These are phyloP conservation scores for Sporothrix curviconia DNA, from an alignment of 2,329 filamentous ascomycete species.

Conservation along the genomic window DNA sequence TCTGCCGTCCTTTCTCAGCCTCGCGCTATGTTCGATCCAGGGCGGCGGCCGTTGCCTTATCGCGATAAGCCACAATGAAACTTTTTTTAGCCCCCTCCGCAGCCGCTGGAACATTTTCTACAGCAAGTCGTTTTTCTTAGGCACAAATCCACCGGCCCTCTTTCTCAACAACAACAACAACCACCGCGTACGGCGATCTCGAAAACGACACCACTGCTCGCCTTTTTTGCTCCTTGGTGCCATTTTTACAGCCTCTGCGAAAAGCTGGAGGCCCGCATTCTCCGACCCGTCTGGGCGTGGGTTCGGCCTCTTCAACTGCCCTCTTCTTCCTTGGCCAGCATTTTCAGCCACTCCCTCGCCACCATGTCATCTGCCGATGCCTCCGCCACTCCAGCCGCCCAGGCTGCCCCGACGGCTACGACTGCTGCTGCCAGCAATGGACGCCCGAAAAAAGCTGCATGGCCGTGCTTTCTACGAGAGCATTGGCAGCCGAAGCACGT, in stretches of 20 bases:
- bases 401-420: conserved; percentile 5
- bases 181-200: too few relatives aligned
- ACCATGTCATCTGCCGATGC: conserved; percentile 12
- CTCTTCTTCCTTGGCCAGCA: neutral
- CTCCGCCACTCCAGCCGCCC: conserved; percentile 4
- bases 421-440: neutral
- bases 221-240: neutral
- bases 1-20: conserved; percentile 11
- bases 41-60: conserved; percentile 6
- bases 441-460: conserved; percentile 53
- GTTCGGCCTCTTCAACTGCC: neutral
- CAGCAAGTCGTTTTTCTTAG: too few relatives aligned
- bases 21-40: conserved; percentile 11
- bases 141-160: too few relatives aligned
- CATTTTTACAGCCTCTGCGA: neutral
- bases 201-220: too few relatives aligned
- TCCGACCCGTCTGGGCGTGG: conserved; percentile 8
- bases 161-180: neutral
- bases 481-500: conserved; percentile 87
- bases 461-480: conserved; percentile 92
- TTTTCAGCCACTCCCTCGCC: conserved; percentile 15
- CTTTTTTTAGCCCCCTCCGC: too few relatives aligned
- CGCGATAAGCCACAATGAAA: conserved; percentile 15
- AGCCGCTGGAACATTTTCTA: too few relatives aligned
- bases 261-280: conserved; percentile 14